Conservation (phyloP, 305 asterid species). For the Fraxinus floribunda region DNA sequence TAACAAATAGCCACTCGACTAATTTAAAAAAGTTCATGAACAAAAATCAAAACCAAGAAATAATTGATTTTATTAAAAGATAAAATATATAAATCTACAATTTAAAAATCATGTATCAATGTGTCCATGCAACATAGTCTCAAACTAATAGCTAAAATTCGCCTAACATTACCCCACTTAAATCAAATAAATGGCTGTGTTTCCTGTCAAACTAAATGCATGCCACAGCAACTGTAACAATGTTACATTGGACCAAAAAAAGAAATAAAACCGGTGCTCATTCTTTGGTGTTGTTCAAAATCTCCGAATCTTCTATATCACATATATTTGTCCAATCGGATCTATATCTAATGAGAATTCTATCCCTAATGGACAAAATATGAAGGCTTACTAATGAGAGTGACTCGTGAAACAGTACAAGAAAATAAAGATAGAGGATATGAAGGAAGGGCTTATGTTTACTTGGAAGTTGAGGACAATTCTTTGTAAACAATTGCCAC, state of each 20-base stretch:
- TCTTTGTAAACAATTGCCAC: not conserved
- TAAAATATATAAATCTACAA: not conserved
- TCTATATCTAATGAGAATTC: not conserved
- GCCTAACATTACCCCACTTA: not conserved
- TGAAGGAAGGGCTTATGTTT: not conserved
- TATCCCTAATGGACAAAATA: not conserved
- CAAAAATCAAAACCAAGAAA: not conserved
- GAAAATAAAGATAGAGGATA: not conserved
- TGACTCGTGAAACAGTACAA: not conserved
- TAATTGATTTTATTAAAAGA: not conserved
- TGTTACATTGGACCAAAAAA: not conserved
- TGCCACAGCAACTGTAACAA: not conserved
- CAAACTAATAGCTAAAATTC: not conserved
- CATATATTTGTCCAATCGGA: not conserved
- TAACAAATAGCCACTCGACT: not conserved
- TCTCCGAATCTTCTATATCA: not conserved
- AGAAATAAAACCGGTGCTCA: not conserved
- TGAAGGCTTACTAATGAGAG: not conserved
- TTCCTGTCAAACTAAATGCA: not conserved
- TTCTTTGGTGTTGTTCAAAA: not conserved
- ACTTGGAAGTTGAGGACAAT: not conserved
- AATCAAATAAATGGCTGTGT: not conserved
- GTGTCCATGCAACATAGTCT: not conserved
- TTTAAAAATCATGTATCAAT: not conserved
- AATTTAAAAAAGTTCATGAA: not conserved